These are phyloP conservation scores for Hypoxylon trugodes DNA, from an alignment of 495 filamentous ascomycete genomes.

Conservation along the genomic window DNA sequence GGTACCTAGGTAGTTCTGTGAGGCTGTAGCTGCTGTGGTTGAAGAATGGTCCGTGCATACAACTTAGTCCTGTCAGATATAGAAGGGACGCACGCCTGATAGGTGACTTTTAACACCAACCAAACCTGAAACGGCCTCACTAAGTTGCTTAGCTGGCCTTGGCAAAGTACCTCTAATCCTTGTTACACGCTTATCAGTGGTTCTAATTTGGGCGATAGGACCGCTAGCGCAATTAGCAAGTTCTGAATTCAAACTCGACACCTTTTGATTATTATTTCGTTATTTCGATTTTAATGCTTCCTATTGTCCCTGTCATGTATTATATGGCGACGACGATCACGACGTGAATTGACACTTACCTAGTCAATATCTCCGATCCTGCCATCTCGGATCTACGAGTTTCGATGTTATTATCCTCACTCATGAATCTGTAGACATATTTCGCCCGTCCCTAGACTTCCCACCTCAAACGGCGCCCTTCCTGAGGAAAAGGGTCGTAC, in stretches of 20 bases:
- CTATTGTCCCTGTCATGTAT: constrained; percentile 21
- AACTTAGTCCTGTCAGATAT: too few species aligned
- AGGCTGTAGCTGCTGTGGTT: too few species aligned
- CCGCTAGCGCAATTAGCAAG: constrained; percentile 34
- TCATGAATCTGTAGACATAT: constrained; percentile 30
- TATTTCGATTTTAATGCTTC: constrained; percentile 31
- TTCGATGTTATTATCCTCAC: constrained; percentile 5
- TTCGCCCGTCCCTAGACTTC: constrained; percentile 19
- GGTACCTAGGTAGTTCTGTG: too few species aligned
- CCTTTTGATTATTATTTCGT: constrained; percentile 42
- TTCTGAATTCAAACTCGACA: constrained; percentile 39
- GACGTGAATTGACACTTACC: constrained; percentile 20
- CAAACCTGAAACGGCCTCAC: constrained; percentile 25
- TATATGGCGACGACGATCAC: constrained; percentile 11
- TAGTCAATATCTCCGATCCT: constrained; percentile 3
- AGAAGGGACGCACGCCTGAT: too few species aligned
- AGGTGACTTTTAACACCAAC: neutral
- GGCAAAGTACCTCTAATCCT: constrained; percentile 12
- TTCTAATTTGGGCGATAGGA: constrained; percentile 37
- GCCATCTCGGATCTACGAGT: constrained; percentile 1
- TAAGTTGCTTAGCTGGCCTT: constrained; percentile 25
- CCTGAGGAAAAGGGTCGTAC: constrained; percentile 32
- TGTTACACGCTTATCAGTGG: constrained; percentile 34
- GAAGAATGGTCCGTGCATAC: too few species aligned
- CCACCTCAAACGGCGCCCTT: constrained; percentile 30